Base-by-base conservation (phyloP, 495 filamentous ascomycete species). In the Amphirosellinia nigrospora region DNA sequence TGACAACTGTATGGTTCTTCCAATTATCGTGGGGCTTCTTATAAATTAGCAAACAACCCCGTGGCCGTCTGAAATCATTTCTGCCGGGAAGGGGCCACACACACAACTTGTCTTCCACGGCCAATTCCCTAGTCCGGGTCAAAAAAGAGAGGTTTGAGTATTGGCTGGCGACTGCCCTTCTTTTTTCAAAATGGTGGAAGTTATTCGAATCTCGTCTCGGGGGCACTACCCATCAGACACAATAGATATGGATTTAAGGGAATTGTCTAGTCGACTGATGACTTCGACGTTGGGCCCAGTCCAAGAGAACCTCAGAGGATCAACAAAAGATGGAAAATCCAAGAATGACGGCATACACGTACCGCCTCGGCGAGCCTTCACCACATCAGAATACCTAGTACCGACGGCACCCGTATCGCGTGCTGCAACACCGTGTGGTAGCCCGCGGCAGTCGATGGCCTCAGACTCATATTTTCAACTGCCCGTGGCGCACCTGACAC, bases 301-400 rank as follows among this genome's bases (percentile, higher is more conserved):
- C 52, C 36, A 53, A 34, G 62, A 66, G 7, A 30, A 41, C 39
- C 19, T 38, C n/a, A 65, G 41, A 45, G 59, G 30, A 19, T 11
- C n/a, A 23, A 19, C 21, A 4, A 58, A 38, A 38, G 52, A 71
- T 15, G 39, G 23, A 23, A 28, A 26, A 11, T 43, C 41, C 10
- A 66, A 64, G 60, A 39, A 58, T 58, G 28, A 16, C 46, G 38
- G 36, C 39, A 23, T 64, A 34, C 50, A 58, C 28, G 68, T 64
- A 52, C 68, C 53, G 69, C 61, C 69, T 39, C 69, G 69, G 43
- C 53, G 69, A 52, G 69, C 69, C 19, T 71, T 66, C 69, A 66
- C 69, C 19, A 66, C 63, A 16, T 36, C 69, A 39, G 43, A 65
- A 43, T 58, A 70, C 68, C 11, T 70, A 19, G n/a, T 71, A 13